Evolutionary conservation across 164 flowering plant genomes (phyloP).

Genomic region (Kalanchoe fedtschenkoi): DNA sequence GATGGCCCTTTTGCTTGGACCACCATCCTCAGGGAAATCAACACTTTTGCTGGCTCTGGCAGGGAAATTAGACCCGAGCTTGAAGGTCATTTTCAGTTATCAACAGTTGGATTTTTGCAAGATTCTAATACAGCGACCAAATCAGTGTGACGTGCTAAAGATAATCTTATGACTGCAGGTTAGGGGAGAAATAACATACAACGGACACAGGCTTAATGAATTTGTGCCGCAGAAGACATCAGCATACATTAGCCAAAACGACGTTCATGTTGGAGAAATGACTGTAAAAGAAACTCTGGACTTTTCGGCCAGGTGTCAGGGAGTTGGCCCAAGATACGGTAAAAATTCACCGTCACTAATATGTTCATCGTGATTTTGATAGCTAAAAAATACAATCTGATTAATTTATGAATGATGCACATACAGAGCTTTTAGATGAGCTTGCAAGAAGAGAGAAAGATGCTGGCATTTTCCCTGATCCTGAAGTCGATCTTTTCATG

Average conservation of each 20-base stretch:
- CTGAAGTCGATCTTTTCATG: constrained; percentile 61
- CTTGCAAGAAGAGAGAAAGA: constrained; percentile 81
- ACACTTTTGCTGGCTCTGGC: constrained; percentile 77
- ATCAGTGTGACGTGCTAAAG: too few species aligned
- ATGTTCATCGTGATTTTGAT: neutral
- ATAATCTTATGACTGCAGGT: constrained; percentile 36
- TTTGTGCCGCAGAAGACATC: constrained; percentile 86
- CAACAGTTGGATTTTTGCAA: neutral
- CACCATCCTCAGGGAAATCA: constrained; percentile 94
- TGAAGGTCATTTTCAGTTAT: constrained; percentile 38
- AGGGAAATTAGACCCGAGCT: constrained; percentile 57
- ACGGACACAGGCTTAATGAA: constrained; percentile 64
- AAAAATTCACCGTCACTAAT: neutral
- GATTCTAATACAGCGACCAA: too few species aligned
- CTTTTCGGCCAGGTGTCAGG: constrained; percentile 94
- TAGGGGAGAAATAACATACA: constrained; percentile 65
- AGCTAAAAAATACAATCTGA: neutral
- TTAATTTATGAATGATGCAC: neutral
- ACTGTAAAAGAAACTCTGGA: constrained; percentile 94
- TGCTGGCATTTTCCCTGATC: constrained; percentile 76
- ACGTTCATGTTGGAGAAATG: constrained; percentile 84
- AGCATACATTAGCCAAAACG: constrained; percentile 90
- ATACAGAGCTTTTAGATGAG: constrained; percentile 63
- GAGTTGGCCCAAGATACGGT: constrained; percentile 90
- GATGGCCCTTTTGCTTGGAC: constrained; percentile 79